These are phyloP conservation scores for Lachnellula hyalina DNA, from an alignment of 2,329 filamentous ascomycete species.

Conservation along the genomic window DNA sequence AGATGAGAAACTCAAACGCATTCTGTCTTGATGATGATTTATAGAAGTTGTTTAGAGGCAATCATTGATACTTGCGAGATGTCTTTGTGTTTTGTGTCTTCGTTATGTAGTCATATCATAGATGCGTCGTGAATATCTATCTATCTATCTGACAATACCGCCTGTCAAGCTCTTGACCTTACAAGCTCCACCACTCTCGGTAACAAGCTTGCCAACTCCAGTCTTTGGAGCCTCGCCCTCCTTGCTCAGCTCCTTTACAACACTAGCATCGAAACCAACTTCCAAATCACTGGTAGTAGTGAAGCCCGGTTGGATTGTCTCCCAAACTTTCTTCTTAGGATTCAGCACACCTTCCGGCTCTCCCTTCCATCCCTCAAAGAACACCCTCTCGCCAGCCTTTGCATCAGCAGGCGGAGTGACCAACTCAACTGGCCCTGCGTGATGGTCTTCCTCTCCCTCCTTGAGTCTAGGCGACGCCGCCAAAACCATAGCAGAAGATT, in stretches of 20 bases:
- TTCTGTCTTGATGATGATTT: no score
- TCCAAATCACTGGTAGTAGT: slow-evolving; percentile 76
- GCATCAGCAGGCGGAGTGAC: slow-evolving; percentile 75
- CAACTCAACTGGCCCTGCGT: slow-evolving; percentile 87
- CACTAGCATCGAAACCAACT: slow-evolving; percentile 78
- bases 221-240: slow-evolving; percentile 46
- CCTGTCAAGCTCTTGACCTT: slow-evolving; percentile 76
- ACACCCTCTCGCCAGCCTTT: slow-evolving; percentile 80
- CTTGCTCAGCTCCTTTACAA: slow-evolving; percentile 70
- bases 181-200: slow-evolving; percentile 72
- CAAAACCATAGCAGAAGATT: slow-evolving; percentile 82
- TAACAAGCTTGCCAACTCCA: slow-evolving; percentile 61
- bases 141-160: slow-evolving; percentile 69
- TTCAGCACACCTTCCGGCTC: slow-evolving; percentile 91
- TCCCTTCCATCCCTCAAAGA: slow-evolving; percentile 90
- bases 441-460: slow-evolving; percentile 78
- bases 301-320: slow-evolving; percentile 92
- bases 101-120: neutral
- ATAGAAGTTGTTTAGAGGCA: no score
- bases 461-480: slow-evolving; percentile 81
- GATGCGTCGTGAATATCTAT: neutral
- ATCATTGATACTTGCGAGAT: neutral
- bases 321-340: slow-evolving; percentile 99
- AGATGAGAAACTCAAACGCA: no score
- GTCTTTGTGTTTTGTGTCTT: neutral